A percentile compares a stretch with the other conserved stretches of the same genome.
Evolutionary conservation across 139 green algal genomes (phyloP).

Genomic region (Coelastrella sp.): DNA sequence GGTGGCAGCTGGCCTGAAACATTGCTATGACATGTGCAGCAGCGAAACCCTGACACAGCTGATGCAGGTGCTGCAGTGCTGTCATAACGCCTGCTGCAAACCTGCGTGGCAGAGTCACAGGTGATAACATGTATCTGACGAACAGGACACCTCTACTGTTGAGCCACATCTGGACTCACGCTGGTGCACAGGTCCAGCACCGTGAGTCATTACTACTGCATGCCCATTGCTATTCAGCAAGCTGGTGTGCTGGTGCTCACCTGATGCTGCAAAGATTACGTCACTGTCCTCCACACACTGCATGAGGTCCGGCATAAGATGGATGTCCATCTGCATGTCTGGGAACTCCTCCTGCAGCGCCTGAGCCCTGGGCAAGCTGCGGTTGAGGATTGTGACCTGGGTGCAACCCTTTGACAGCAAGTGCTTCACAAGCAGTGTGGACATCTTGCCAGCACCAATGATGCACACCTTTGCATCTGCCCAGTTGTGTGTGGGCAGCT

Average conservation of each 20-base stretch:
- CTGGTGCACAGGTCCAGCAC: too few relatives aligned
- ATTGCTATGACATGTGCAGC: too few relatives aligned
- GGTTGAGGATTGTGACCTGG: slow-evolving; percentile 93
- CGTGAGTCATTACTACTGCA: too few relatives aligned
- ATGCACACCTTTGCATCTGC: slow-evolving; percentile 90
- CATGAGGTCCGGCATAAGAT: slow-evolving; percentile 96
- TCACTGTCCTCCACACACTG: slow-evolving; percentile 82
- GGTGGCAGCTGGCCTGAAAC: too few relatives aligned
- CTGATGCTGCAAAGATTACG: slow-evolving; percentile 95
- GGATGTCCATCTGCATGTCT: slow-evolving; percentile 94
- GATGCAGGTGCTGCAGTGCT: too few relatives aligned
- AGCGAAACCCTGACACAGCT: too few relatives aligned
- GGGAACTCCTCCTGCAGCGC: slow-evolving; percentile 96
- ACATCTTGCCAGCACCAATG: slow-evolving; percentile 99
- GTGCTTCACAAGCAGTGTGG: slow-evolving; percentile 98
- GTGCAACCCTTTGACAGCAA: slow-evolving; percentile 96
- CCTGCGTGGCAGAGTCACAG: too few relatives aligned
- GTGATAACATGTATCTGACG: too few relatives aligned
- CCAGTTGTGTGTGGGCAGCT: slow-evolving; percentile 93
- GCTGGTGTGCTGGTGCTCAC: slow-evolving; percentile 2
- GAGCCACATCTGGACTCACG: too few relatives aligned
- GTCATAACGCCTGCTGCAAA: too few relatives aligned
- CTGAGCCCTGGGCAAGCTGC: slow-evolving; percentile 88
- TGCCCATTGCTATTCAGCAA: too few relatives aligned
- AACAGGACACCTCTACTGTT: too few relatives aligned